Percentiles rank a stretch among this genome's conserved stretches.
Conservation (phyloP, 176 grass and related monocot species). For the Hyparrhenia diplandra region DNA sequence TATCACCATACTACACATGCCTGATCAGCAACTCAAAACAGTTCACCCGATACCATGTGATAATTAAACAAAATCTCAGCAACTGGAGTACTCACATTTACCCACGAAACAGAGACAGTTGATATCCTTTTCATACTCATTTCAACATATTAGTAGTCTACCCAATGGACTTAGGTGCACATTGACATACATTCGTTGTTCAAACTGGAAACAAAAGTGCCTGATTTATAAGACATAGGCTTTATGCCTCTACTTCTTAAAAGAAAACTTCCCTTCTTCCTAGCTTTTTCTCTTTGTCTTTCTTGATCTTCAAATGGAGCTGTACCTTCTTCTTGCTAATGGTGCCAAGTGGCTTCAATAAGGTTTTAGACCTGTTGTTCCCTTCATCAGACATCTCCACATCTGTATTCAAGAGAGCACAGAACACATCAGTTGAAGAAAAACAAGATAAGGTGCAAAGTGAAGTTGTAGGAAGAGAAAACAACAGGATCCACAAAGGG, state of each 20-base stretch:
- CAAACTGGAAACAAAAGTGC: constrained; percentile 37
- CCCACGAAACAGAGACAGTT: neutral
- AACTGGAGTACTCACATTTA: neutral
- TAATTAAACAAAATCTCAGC: neutral
- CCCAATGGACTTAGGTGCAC: neutral
- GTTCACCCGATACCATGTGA: neutral
- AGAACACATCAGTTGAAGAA: neutral
- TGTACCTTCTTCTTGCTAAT: constrained; percentile 89
- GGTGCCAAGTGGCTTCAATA: constrained; percentile 64
- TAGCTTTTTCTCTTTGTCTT: constrained; percentile 64
- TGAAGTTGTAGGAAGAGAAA: neutral
- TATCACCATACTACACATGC: neutral
- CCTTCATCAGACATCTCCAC: constrained; percentile 62
- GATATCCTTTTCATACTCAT: neutral
- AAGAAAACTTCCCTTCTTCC: constrained; percentile 58
- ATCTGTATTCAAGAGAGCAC: constrained; percentile 15
- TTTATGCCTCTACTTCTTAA: constrained; percentile 29
- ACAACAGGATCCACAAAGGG: neutral
- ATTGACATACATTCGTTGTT: constrained; percentile 7
- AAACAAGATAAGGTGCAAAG: neutral
- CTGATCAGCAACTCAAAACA: neutral
- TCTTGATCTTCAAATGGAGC: constrained; percentile 71
- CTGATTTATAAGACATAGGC: neutral
- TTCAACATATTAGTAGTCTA: constrained; percentile 1
- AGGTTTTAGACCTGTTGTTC: constrained; percentile 29